Evolutionary conservation across 805 yeast species (phyloP).

Genomic region (Yarrowia porcina): DNA sequence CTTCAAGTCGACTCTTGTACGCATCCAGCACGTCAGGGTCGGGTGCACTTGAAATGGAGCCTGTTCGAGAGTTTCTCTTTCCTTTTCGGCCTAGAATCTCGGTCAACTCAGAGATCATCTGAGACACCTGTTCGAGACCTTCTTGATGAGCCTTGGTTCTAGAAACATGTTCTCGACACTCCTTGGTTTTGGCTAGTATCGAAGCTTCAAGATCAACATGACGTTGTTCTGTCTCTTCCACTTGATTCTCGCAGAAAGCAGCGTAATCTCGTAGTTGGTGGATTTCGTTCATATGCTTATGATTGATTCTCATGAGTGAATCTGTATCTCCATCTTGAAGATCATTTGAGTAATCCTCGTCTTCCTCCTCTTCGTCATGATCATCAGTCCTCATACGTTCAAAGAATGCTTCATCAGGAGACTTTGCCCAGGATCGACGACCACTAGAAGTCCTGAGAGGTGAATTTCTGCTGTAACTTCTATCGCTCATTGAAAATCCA

Average conservation of each 20-base stretch:
- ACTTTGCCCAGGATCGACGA: neutral
- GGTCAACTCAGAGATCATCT: slow-evolving; percentile 4
- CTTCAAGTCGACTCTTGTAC: neutral
- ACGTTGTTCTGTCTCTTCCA: neutral
- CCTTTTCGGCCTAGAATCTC: neutral
- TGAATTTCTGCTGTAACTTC: neutral
- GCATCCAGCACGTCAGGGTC: neutral
- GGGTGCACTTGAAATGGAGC: neutral
- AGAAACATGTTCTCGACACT: neutral
- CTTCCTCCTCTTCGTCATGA: neutral
- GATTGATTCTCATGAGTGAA: neutral
- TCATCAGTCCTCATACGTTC: neutral
- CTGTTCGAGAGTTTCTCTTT: neutral
- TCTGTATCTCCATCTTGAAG: neutral
- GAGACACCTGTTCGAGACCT: slow-evolving; percentile 10
- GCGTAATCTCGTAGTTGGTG: neutral
- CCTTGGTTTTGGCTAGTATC: slow-evolving; percentile 1
- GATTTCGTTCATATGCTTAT: neutral
- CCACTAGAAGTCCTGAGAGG: neutral
- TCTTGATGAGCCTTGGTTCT: slow-evolving; percentile 8
- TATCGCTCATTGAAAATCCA: neutral
- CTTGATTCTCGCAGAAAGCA: neutral
- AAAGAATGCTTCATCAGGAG: slow-evolving; percentile 5
- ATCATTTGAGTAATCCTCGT: neutral
- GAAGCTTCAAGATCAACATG: slow-evolving; percentile 6